These are phyloP conservation scores for Lipomyces lipofer DNA, from an alignment of 805 yeast genomes.

Conservation along the genomic window DNA sequence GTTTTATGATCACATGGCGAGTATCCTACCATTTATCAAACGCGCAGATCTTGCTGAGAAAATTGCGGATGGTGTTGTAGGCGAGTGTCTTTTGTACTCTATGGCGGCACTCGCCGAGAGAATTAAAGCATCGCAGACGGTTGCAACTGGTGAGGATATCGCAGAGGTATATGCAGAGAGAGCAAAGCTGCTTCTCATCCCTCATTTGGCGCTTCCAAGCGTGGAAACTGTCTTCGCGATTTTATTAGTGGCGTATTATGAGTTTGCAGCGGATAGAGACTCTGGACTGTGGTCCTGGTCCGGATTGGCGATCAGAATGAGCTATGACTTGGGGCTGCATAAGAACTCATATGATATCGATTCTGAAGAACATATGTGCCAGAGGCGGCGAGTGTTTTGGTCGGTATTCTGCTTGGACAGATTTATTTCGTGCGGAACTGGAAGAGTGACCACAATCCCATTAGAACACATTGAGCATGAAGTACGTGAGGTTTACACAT, in stretches of 20 bases:
- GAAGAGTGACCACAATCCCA: conserved; percentile 33
- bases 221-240: conserved; percentile 36
- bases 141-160: conserved; percentile 7
- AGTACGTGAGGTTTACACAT: conserved; percentile 6
- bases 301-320: conserved; percentile 38
- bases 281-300: conserved; percentile 38
- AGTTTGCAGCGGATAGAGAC: conserved; percentile 36
- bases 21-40: conserved; percentile 33
- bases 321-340: conserved; percentile 37
- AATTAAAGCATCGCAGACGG: conserved; percentile 6
- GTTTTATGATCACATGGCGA: conserved; percentile 31
- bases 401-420: conserved; percentile 35
- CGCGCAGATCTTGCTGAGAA: conserved; percentile 30
- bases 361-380: conserved; percentile 20
- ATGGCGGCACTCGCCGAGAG: conserved; percentile 35
- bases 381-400: conserved; percentile 35
- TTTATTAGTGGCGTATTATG: conserved; percentile 36
- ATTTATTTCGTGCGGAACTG: conserved; percentile 36
- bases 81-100: conserved; percentile 35
- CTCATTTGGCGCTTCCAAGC: conserved; percentile 35
- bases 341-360: conserved; percentile 14
- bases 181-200: conserved; percentile 34
- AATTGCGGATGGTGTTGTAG: conserved; percentile 29
- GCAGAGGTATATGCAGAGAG: conserved; percentile 34
- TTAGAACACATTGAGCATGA: conserved; percentile 32